phyloP scores from a whole-genome alignment of 192 early-diverging fungal species.

The Umbelopsis vinacea region DNA sequence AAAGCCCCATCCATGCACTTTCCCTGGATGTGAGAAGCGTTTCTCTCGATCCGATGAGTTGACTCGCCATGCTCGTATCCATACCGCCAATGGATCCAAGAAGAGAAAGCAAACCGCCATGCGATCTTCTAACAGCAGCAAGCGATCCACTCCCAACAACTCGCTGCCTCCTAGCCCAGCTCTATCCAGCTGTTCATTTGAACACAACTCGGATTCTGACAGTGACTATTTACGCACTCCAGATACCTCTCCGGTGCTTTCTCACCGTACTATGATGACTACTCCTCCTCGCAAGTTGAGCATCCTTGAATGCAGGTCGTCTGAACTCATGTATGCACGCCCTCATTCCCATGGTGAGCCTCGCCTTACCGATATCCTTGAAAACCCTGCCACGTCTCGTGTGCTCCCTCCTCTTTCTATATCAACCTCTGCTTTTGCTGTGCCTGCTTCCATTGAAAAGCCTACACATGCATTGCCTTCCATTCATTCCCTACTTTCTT shows the following conservation, averaged over 20 bases:
- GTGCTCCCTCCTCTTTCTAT: constrained; percentile 40
- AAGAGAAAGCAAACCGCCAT: constrained; percentile 29
- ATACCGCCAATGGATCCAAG: constrained; percentile 41
- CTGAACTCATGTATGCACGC: constrained; percentile 11
- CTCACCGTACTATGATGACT: constrained; percentile 27
- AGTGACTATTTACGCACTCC: constrained; percentile 50
- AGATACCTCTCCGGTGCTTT: constrained; percentile 49
- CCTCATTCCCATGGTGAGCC: constrained; percentile 3
- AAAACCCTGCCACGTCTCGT: constrained; percentile 40
- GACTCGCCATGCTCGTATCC: constrained; percentile 68
- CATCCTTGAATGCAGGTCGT: constrained; percentile 36
- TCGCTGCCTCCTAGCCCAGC: constrained; percentile 34
- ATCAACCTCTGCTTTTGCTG: constrained; percentile 22
- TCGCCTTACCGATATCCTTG: constrained; percentile 36
- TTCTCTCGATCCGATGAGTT: constrained; percentile 83
- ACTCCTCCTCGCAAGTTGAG: constrained; percentile 20
- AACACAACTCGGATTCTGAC: constrained; percentile 22
- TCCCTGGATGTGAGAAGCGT: constrained; percentile 76
- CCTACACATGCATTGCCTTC: constrained; percentile 17
- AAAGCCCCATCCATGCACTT: constrained; percentile 78
- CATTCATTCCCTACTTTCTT: constrained; percentile 28
- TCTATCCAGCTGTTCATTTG: constrained; percentile 28
- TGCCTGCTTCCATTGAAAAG: constrained; percentile 7
- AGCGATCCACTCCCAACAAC: constrained; percentile 1
- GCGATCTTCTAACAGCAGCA: background rate